These are phyloP conservation scores for Aspergillus diversus DNA, from an alignment of 495 filamentous ascomycete genomes.

Conservation along the genomic window DNA sequence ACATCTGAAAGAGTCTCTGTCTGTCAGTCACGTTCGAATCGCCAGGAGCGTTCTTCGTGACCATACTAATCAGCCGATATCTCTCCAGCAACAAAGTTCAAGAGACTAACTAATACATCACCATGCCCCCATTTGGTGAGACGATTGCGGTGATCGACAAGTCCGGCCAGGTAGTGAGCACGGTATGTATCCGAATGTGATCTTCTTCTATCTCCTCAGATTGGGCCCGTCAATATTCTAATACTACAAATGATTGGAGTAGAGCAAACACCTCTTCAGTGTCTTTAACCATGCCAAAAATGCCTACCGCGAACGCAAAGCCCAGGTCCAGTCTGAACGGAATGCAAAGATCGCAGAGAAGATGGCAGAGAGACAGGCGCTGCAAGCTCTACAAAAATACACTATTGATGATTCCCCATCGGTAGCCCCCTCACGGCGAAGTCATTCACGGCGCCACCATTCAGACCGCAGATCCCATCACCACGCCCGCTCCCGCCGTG, in stretches of 20 bases:
- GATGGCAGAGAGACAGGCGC: constrained; percentile 55
- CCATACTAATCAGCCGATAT: constrained; percentile 14
- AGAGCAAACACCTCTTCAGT: constrained; percentile 87
- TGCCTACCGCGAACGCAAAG: constrained; percentile 82
- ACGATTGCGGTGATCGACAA: constrained; percentile 90
- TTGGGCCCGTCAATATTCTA: constrained; percentile 23
- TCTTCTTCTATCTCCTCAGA: background rate
- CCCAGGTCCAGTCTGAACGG: constrained; percentile 70
- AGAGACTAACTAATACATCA: constrained; percentile 1
- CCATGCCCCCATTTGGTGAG: constrained; percentile 60
- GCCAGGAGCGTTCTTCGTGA: constrained; percentile 16
- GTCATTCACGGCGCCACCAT: constrained; percentile 41
- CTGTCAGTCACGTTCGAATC: constrained; percentile 9
- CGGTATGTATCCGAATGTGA: constrained; percentile 57
- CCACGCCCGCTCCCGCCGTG: constrained; percentile 19
- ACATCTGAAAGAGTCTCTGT: constrained; percentile 18
- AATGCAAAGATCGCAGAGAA: constrained; percentile 60
- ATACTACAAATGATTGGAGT: constrained; percentile 21
- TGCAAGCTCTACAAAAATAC: constrained; percentile 50
- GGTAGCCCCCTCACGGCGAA: constrained; percentile 46
- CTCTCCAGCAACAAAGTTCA: constrained; percentile 8
- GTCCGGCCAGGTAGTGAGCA: constrained; percentile 90
- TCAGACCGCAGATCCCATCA: constrained; percentile 35
- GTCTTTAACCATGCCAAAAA: constrained; percentile 88
- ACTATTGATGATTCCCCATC: constrained; percentile 57